Percentiles rank a stretch among this genome's conserved stretches.
These are phyloP conservation scores for Acer negundo DNA, from an alignment of 345 rosid species.

Conservation along the genomic window DNA sequence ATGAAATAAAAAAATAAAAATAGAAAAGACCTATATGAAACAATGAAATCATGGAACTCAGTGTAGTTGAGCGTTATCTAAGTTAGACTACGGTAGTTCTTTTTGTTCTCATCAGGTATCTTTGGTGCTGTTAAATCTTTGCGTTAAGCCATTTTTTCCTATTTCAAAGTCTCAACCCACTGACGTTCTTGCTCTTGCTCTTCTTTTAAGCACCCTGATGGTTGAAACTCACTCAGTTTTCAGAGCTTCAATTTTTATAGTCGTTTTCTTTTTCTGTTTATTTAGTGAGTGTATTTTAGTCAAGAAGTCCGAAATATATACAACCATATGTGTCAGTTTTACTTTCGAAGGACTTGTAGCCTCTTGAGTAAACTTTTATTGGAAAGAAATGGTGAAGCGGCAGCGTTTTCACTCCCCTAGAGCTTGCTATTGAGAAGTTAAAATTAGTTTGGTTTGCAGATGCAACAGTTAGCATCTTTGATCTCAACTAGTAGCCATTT, in stretches of 20 bases:
- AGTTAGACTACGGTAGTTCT: background rate
- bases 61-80: background rate
- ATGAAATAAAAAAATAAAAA: background rate
- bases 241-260: background rate
- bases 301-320: background rate
- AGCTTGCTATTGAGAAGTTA: background rate
- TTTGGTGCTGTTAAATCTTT: background rate
- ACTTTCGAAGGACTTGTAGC: background rate
- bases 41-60: background rate
- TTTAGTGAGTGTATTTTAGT: no score
- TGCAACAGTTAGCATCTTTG: background rate
- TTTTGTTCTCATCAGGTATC: background rate
- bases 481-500: background rate
- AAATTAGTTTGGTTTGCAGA: background rate
- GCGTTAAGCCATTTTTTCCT: background rate
- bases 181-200: background rate
- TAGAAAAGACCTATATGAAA: background rate
- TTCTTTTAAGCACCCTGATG: background rate
- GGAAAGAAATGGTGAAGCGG: background rate
- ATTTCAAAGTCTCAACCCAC: background rate
- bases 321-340: background rate
- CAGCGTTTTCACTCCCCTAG: background rate
- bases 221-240: background rate
- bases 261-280: background rate
- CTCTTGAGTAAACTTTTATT: no score